Conservation (phyloP, 2,329 filamentous ascomycete species). For the Trichoderma harzianum region DNA sequence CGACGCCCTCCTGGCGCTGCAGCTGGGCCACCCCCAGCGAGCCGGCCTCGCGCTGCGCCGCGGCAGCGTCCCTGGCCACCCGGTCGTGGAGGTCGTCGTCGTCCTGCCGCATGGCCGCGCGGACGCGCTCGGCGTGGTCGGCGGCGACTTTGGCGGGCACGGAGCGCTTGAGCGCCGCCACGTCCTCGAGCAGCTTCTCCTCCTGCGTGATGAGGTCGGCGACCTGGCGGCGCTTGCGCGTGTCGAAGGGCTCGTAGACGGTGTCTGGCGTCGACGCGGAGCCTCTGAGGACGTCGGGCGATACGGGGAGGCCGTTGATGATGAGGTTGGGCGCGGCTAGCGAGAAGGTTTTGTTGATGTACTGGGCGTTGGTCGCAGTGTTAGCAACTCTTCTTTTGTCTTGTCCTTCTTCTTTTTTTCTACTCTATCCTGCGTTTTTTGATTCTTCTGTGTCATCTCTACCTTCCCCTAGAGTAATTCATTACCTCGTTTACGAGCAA, state of each 20-base stretch:
- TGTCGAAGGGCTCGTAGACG: slow-evolving; percentile 59
- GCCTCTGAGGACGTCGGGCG: slow-evolving; percentile 38
- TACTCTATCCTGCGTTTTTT: background rate
- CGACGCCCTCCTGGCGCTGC: slow-evolving; percentile 44
- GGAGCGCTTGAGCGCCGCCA: slow-evolving; percentile 56
- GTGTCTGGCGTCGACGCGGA: slow-evolving; percentile 24
- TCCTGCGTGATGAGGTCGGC: slow-evolving; percentile 60
- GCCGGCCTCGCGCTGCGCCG: slow-evolving; percentile 13
- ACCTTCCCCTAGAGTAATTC: background rate
- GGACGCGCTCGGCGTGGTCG: slow-evolving; percentile 40
- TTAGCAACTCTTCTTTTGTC: background rate
- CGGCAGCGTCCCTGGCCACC: slow-evolving; percentile 20
- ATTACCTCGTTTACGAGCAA: slow-evolving; percentile 56
- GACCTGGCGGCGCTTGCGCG: slow-evolving; percentile 55
- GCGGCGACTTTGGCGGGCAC: slow-evolving; percentile 47
- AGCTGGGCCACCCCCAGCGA: slow-evolving; percentile 32
- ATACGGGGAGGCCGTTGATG: slow-evolving; percentile 58
- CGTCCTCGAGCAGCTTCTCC: slow-evolving; percentile 61
- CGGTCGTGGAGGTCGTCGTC: slow-evolving; percentile 41
- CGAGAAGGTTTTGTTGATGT: slow-evolving; percentile 59
- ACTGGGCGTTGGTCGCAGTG: slow-evolving; percentile 38
- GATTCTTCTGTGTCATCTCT: background rate
- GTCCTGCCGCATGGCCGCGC: slow-evolving; percentile 43
- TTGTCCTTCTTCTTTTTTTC: background rate
- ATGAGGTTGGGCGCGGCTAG: slow-evolving; percentile 57